These are phyloP conservation scores for Penicillium sumatraense DNA, from an alignment of 2,329 filamentous ascomycete genomes.

Conservation along the genomic window DNA sequence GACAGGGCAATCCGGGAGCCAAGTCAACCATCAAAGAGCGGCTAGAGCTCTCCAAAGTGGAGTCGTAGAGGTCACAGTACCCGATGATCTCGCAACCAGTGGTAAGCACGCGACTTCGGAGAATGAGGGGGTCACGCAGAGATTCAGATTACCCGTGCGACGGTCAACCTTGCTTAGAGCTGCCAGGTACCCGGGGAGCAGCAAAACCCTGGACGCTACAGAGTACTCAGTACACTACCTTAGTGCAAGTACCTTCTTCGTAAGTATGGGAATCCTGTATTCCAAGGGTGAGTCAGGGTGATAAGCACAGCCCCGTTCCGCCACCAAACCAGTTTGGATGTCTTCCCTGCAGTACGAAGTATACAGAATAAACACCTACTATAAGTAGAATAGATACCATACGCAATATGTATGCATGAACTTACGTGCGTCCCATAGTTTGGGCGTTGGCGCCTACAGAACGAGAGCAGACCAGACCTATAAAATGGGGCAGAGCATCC, in stretches of 20 bases:
- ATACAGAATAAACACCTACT: too few relatives aligned
- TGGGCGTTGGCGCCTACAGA: constrained; percentile 13
- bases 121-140: constrained; percentile 13
- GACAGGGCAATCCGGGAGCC: not conserved
- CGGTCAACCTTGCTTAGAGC: constrained; percentile 5
- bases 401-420: constrained; percentile 1
- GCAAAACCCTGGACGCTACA: not conserved
- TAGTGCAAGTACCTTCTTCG: too few relatives aligned
- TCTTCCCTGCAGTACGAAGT: not conserved
- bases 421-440: not conserved
- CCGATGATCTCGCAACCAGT: constrained; percentile 16
- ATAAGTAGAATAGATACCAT: too few relatives aligned
- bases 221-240: too few relatives aligned
- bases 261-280: constrained; percentile 1
- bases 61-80: constrained; percentile 3
- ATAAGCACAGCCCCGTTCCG: constrained; percentile 3
- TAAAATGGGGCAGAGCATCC: not conserved
- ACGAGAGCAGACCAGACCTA: not conserved
- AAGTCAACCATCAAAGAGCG: not conserved
- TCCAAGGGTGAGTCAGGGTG: not conserved
- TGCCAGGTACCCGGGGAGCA: constrained; percentile 11
- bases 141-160: constrained; percentile 3
- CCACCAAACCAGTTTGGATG: not conserved
- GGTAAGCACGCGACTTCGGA: constrained; percentile 29
- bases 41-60: constrained; percentile 1